These are phyloP conservation scores for Allomyces macrogynus DNA, from an alignment of 192 early-diverging fungal genomes.

Conservation along the genomic window DNA sequence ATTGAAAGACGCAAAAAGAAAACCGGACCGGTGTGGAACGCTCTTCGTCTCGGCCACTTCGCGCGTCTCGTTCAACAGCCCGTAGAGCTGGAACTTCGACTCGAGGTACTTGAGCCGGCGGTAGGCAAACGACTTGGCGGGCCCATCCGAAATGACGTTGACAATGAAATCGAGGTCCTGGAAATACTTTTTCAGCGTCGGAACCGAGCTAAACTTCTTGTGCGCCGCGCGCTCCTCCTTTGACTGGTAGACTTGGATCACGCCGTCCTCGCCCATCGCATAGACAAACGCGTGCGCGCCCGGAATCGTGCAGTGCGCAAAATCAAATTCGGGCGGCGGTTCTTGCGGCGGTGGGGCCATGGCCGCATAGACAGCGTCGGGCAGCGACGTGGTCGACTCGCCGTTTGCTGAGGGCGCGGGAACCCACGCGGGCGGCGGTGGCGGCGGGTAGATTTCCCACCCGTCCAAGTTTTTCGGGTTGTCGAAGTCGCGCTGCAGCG, in stretches of 20 bases:
- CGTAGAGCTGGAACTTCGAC: conserved; percentile 81
- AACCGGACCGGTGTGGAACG: neutral
- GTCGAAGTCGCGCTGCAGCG: conserved; percentile 47
- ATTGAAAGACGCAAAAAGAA: no score
- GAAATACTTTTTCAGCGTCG: conserved; percentile 65
- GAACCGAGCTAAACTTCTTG: conserved; percentile 28
- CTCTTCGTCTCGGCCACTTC: conserved; percentile 81
- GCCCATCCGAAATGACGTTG: conserved; percentile 59
- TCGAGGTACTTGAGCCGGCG: conserved; percentile 76
- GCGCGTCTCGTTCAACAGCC: conserved; percentile 77
- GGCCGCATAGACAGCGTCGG: neutral
- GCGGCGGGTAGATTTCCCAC: conserved; percentile 74
- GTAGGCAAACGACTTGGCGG: conserved; percentile 80
- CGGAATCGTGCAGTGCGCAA: conserved; percentile 19
- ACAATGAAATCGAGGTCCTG: conserved; percentile 64
- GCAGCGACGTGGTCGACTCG: no score
- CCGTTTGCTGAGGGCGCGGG: conserved; percentile 6
- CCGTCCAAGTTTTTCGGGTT: conserved; percentile 57
- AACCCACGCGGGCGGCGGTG: conserved; percentile 53
- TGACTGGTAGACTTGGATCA: conserved; percentile 33
- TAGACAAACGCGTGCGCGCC: conserved; percentile 13
- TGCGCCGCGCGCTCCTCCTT: conserved; percentile 8
- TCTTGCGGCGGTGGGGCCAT: neutral
- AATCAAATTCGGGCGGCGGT: conserved; percentile 8
- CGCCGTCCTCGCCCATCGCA: conserved; percentile 34